Evolutionary conservation across 2,329 filamentous ascomycete species (phyloP).

Genomic region (Alternaria viburni): DNA sequence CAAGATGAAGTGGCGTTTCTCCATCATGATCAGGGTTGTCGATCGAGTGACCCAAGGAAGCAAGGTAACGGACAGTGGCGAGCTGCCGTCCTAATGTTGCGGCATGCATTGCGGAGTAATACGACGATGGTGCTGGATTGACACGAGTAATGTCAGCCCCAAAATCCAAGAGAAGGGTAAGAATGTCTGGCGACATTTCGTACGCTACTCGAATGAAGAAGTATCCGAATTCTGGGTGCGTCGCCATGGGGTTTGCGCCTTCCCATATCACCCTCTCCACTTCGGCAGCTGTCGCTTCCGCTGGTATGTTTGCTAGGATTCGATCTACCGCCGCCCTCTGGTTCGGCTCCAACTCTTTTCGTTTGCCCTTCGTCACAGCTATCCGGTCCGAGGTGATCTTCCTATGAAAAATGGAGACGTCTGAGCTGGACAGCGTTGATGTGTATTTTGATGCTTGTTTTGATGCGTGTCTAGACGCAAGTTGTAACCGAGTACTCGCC

Average conservation of each 20-base stretch:
- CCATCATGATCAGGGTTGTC: conserved; percentile 33
- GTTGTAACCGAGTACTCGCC: conserved; percentile 10
- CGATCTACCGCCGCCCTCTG: conserved; percentile 38
- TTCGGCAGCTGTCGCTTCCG: conserved; percentile 26
- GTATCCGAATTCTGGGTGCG: conserved; percentile 37
- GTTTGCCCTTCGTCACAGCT: conserved; percentile 34
- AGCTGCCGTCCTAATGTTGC: conserved; percentile 35
- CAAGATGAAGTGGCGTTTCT: conserved; percentile 43
- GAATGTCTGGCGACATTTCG: conserved; percentile 30
- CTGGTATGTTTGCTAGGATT: conserved; percentile 34
- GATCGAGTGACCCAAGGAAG: conserved; percentile 33
- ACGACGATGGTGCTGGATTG: conserved; percentile 10
- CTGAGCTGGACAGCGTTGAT: conserved; percentile 31
- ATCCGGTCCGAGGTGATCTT: conserved; percentile 37
- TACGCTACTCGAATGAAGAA: conserved; percentile 39
- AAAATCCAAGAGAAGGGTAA: conserved; percentile 37
- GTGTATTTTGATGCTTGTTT: conserved; percentile 21
- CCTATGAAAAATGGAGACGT: conserved; percentile 35
- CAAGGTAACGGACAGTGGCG: conserved; percentile 35
- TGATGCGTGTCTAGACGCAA: conserved; percentile 7
- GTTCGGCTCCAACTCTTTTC: conserved; percentile 31
- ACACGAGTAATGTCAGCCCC: conserved; percentile 37
- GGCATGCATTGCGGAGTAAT: conserved; percentile 39
- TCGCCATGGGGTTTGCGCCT: conserved; percentile 40
- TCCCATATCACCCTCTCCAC: conserved; percentile 41